A percentile compares a stretch with the other conserved stretches of the same genome.
phyloP scores from a whole-genome alignment of 2,329 filamentous ascomycete genomes.

The Monosporascus sp. region DNA sequence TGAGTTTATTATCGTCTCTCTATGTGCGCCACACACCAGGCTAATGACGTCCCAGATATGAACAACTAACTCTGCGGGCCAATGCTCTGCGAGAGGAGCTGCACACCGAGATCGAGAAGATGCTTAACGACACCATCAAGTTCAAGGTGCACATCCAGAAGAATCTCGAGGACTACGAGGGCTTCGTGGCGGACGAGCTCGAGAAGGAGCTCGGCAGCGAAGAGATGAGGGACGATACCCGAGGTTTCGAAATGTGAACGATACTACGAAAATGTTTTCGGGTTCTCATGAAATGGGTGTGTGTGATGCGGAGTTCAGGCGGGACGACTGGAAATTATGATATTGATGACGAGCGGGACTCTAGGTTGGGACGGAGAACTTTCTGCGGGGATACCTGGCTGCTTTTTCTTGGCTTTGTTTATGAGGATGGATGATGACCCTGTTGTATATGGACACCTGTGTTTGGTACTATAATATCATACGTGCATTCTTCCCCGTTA shows the following conservation, averaged over 20 bases:
- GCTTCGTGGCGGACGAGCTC: constrained; percentile 89
- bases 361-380: neutral
- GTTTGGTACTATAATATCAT: no score
- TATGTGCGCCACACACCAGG: neutral
- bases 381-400: neutral
- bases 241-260: neutral
- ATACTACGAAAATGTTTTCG: neutral
- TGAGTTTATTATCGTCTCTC: constrained; percentile 39
- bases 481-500: no score
- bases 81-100: constrained; percentile 87
- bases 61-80: constrained; percentile 81
- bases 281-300: neutral
- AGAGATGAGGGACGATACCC: constrained; percentile 50
- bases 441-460: neutral
- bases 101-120: constrained; percentile 93
- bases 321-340: neutral
- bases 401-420: neutral
- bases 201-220: constrained; percentile 73
- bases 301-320: neutral
- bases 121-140: constrained; percentile 95
- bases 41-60: constrained; percentile 56
- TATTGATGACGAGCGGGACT: neutral
- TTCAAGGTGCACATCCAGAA: constrained; percentile 98
- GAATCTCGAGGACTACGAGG: constrained; percentile 87
- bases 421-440: neutral